Evolutionary conservation across 148 eudicot genomes (phyloP).

Genomic region (Gaultheria prostrata): DNA sequence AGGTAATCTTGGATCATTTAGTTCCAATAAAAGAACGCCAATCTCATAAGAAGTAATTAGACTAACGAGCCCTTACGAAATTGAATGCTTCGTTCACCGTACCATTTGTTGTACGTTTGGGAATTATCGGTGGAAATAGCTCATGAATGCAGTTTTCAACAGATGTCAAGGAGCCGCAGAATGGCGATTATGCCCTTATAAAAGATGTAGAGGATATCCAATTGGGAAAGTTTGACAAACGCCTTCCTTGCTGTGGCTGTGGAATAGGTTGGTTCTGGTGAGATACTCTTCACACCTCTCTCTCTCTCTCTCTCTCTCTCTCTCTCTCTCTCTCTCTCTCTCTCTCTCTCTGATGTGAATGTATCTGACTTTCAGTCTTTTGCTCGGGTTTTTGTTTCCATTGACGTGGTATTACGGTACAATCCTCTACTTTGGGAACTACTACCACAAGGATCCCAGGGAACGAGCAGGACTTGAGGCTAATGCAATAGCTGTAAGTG

Average conservation of each 20-base stretch:
- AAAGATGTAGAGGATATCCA: slow-evolving; percentile 33
- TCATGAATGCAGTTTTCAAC: slow-evolving; percentile 12
- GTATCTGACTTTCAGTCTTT: slow-evolving; percentile 36
- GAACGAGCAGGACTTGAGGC: slow-evolving; percentile 70
- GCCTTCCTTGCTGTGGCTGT: slow-evolving; percentile 63
- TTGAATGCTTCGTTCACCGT: neutral
- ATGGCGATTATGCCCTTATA: slow-evolving; percentile 29
- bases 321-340: slow-evolving; percentile 10
- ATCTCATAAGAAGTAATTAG: neutral
- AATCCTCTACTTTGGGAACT: slow-evolving; percentile 56
- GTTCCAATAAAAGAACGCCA: neutral
- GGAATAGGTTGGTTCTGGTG: slow-evolving; percentile 75
- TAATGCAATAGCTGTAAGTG: slow-evolving; percentile 61
- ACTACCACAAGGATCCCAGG: slow-evolving; percentile 67
- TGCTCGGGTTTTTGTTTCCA: slow-evolving; percentile 64
- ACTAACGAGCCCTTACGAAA: neutral
- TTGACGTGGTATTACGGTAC: slow-evolving; percentile 67
- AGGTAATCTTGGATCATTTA: neutral
- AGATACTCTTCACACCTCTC: slow-evolving; percentile 11
- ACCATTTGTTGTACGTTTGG: neutral
- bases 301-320: neutral
- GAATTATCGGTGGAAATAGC: neutral
- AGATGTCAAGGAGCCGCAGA: slow-evolving; percentile 27
- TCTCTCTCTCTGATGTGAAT: slow-evolving; percentile 4
- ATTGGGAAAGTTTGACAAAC: slow-evolving; percentile 57